These are phyloP conservation scores for Melaleuca alternifolia DNA, from an alignment of 345 rosid species.

Conservation along the genomic window DNA sequence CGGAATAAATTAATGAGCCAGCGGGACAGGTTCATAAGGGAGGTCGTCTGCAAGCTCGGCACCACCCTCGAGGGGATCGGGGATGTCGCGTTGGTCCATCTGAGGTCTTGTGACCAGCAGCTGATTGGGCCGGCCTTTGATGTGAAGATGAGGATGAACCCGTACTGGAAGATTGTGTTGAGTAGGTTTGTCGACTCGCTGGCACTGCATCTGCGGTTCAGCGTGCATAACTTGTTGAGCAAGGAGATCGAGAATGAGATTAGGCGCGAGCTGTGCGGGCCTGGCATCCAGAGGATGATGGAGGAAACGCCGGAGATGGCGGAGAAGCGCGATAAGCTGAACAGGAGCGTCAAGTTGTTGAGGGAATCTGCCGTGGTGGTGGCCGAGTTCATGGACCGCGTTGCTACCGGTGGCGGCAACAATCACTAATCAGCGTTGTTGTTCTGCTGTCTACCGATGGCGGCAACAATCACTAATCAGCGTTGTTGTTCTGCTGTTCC, in stretches of 20 bases:
- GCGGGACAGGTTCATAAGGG: not conserved
- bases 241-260: constrained; percentile 11
- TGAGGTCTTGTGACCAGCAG: not conserved
- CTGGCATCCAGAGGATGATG: constrained; percentile 6
- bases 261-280: not conserved
- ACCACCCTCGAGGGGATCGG: not conserved
- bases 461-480: not conserved
- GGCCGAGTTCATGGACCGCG: not conserved
- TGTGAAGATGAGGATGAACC: constrained; percentile 13
- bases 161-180: constrained; percentile 21
- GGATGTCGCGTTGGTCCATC: not conserved
- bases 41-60: not conserved
- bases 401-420: too few species aligned
- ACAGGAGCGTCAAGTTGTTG: constrained; percentile 5
- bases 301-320: constrained; percentile 13
- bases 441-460: not conserved
- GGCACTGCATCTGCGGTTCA: constrained; percentile 4
- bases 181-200: constrained; percentile 12
- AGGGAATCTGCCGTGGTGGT: constrained; percentile 8
- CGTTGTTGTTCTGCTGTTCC: not conserved
- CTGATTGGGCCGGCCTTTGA: constrained; percentile 3
- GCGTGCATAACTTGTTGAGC: not conserved
- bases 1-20: constrained; percentile 10
- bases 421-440: too few species aligned
- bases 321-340: constrained; percentile 12